Base-by-base conservation (phyloP, 345 rosid genomes). In the Boechera retrofracta region DNA sequence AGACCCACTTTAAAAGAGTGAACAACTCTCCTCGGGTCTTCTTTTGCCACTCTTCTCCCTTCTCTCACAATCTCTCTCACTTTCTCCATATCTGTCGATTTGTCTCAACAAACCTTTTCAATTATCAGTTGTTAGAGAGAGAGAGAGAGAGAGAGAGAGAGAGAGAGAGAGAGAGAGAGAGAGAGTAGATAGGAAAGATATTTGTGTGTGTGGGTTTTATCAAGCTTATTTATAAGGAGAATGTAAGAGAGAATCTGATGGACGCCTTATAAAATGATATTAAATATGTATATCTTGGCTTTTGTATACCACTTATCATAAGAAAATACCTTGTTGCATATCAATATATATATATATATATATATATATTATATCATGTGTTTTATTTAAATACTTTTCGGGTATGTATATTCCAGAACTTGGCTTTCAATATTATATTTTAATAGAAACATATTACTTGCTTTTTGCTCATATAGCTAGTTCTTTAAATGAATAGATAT, bases 1-100 rank as follows among this genome's bases (percentile, higher is more conserved):
- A 88, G 75, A 54, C 92, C 98, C 6, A 82, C 88, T 86, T 93
- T 91, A 2, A 93, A 70, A 6, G 97, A 83, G 79, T 93, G 98
- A 31, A 76, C 56, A 36, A 89, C 72, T 74, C 90, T 87, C 76
- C 94, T 89, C 1, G 87, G 88, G 29, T 93, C 96, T 64, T 93
- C 97, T 82, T 78, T 60, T 13, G 80, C 89, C 6, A 93, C 73
- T 38, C 87, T 86, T 45, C 45, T 82, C 15, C 64, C 64, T 26
- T 64, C 79, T 36, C 63, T 56, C 10, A 54, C 67, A n/a, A 81
- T 54, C 8, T 55, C 54, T 33, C 54, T 67, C 0, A 77, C 39
- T 21, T 64, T 78, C n/a, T 78, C 81, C 81, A 77, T 77, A 15
- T 67, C 59, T 47, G 36, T 56, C 26, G 29, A 56, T 67, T 51